These are phyloP conservation scores for Nitzschia sp. DNA, from an alignment of 108 stramenopile genomes.

Conservation along the genomic window DNA sequence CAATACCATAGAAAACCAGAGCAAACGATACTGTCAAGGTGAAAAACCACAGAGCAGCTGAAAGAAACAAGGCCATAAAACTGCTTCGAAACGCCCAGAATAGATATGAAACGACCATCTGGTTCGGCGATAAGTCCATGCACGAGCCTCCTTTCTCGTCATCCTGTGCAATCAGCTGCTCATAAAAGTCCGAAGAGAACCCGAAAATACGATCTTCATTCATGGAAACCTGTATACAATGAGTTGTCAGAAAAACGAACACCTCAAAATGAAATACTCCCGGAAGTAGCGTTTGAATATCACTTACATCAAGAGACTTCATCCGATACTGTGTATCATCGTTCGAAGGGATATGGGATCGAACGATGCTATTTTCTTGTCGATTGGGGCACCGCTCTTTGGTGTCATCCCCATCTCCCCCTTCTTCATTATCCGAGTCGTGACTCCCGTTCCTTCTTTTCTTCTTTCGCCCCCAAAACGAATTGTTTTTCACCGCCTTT, in stretches of 20 bases:
- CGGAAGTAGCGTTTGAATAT: background rate
- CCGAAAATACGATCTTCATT: background rate
- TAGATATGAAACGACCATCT: conserved; percentile 22
- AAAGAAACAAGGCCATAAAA: conserved; percentile 29
- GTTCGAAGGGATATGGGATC: conserved; percentile 1
- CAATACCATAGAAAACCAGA: conserved; percentile 17
- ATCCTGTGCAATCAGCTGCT: background rate
- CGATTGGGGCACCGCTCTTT: background rate
- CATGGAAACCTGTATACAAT: background rate
- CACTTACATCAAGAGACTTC: conserved; percentile 2
- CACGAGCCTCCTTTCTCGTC: background rate
- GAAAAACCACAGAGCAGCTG: conserved; percentile 28
- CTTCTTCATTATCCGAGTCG: background rate
- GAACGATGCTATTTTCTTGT: background rate
- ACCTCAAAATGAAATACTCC: background rate
- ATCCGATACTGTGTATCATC: conserved; percentile 12
- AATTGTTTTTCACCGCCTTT: background rate
- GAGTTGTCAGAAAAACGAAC: background rate
- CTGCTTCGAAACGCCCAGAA: conserved; percentile 47
- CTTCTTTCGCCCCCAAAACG: background rate
- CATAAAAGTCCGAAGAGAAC: background rate
- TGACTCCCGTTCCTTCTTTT: background rate
- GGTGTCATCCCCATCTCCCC: background rate
- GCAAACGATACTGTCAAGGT: conserved; percentile 32
- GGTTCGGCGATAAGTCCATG: conserved; percentile 2